Base-by-base conservation (phyloP, 768 basidiomycete species). In the Mycena capillaripes region DNA sequence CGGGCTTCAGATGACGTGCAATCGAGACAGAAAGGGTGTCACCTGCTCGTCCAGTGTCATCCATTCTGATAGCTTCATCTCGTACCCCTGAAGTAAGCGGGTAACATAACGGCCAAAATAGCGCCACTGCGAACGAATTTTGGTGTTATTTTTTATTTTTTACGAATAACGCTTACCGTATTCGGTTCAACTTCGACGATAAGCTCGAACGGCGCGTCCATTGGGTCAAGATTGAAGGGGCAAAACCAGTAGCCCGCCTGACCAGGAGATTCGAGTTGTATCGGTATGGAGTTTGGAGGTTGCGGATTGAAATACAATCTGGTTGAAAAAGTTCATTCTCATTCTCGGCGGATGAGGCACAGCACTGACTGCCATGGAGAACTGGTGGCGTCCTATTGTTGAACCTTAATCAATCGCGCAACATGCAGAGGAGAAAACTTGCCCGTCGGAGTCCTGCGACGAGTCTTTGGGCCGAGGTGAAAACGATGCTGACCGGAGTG, bases 31-130 rank as follows among this genome's bases (percentile, higher is more conserved):
- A 23, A 42, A 17, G 36, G 36, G 30, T 21, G n/a, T 14, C 59
- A 80, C 82, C 72, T 78, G 65, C n/a, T 82, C 79, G 42, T 82
- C 79, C 9, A 81, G 76, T 16, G 63, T 64, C 65, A 78, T 71
- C 81, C 80, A 82, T 70, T 82, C 82, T 12, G 79, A 78, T 21
- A 82, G 63, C 8, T 68, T 62, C 82, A 82, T 82, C 17, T 79
- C 76, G 40, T 69, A 55, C 3, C 73, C 77, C 0, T 70, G 36
- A 12, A 82, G 58, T 38, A 56, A 48, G 1, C 69, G 71, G 50
- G 66, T 77, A 11, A 66, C 21, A 72, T 81, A 81, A 27, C 72
- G 66, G 0, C 81, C 81, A 9, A 78, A 72, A 56, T 82, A 82
- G 17, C 69, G 67, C 81, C 81, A 82, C 81, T 81, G 46, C 3